These are phyloP conservation scores for Rosa multiflora DNA, from an alignment of 306 rosid species.

Conservation along the genomic window DNA sequence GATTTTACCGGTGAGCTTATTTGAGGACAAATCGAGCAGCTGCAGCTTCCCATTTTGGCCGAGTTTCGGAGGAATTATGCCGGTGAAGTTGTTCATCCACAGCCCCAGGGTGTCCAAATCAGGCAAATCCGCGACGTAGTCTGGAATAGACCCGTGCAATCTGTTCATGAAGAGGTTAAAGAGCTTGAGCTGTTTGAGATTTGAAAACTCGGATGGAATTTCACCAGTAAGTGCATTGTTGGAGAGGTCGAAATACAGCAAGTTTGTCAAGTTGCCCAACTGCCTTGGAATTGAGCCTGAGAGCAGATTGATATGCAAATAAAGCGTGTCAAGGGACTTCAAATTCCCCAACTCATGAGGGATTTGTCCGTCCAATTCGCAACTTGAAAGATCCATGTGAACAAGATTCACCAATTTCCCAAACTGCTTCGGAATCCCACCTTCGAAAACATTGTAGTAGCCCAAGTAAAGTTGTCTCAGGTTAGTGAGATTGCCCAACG, in stretches of 20 bases:
- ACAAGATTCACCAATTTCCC: slow-evolving; percentile 59
- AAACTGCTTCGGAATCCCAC: slow-evolving; percentile 74
- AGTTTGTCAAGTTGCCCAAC: slow-evolving; percentile 56
- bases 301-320: slow-evolving; percentile 64
- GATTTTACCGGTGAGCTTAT: slow-evolving; percentile 80
- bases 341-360: slow-evolving; percentile 72
- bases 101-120: slow-evolving; percentile 59
- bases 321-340: slow-evolving; percentile 61
- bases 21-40: slow-evolving; percentile 78
- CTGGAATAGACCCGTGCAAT: slow-evolving; percentile 80
- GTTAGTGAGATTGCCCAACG: slow-evolving; percentile 71
- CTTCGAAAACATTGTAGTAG: slow-evolving; percentile 67
- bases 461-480: slow-evolving; percentile 68
- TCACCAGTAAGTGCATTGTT: slow-evolving; percentile 74
- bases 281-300: slow-evolving; percentile 74
- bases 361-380: slow-evolving; percentile 67
- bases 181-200: slow-evolving; percentile 61
- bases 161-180: slow-evolving; percentile 79
- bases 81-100: slow-evolving; percentile 91
- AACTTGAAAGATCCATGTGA: slow-evolving; percentile 67
- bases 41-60: slow-evolving; percentile 70
- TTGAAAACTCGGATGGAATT: slow-evolving; percentile 71
- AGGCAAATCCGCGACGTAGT: slow-evolving; percentile 61
- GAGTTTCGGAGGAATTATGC: slow-evolving; percentile 68
- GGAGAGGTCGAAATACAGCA: slow-evolving; percentile 69